Conservation (phyloP, 1,139 yeast species). For the Lodderomyces theae region DNA sequence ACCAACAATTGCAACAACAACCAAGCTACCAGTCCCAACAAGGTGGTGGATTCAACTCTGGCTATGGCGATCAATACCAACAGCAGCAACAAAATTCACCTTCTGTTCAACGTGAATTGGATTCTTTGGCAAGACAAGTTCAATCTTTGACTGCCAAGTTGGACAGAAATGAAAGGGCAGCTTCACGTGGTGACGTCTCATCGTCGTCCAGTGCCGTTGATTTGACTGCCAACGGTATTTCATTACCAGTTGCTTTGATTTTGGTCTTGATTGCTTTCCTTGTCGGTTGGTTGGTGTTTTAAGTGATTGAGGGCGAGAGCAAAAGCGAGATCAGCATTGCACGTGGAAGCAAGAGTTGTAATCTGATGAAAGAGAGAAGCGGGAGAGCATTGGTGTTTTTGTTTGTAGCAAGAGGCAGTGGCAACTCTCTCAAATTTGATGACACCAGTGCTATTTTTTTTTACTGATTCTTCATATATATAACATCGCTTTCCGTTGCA, state of each 20-base stretch:
- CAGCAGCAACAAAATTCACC: slow-evolving; percentile 14
- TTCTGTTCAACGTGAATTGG: slow-evolving; percentile 27
- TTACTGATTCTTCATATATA: background rate
- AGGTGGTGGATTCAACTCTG: slow-evolving; percentile 6
- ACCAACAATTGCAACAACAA: slow-evolving; percentile 10
- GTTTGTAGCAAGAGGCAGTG: background rate
- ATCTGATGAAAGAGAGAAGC: too few species aligned
- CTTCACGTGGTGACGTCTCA: slow-evolving; percentile 19
- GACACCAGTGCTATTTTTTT: background rate
- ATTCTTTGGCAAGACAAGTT: slow-evolving; percentile 41
- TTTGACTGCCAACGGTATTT: slow-evolving; percentile 44
- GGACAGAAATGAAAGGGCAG: slow-evolving; percentile 22
- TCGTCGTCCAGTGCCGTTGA: slow-evolving; percentile 3
- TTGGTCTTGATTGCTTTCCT: slow-evolving; percentile 56
- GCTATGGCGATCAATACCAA: slow-evolving; percentile 7
- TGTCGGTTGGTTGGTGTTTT: slow-evolving; percentile 59
- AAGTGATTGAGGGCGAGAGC: slow-evolving; percentile 12
- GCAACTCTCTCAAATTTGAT: background rate
- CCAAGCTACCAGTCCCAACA: slow-evolving; percentile 10
- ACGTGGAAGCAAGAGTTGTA: background rate
- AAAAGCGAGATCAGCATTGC: background rate
- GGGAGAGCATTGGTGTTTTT: background rate
- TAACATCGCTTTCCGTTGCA: too few species aligned
- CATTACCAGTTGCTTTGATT: slow-evolving; percentile 49
- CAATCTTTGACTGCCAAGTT: slow-evolving; percentile 43